A percentile compares a stretch with the other conserved stretches of the same genome.
Evolutionary conservation across 1,284 basidiomycete species (phyloP).

Genomic region (Rhodotorula sp.): DNA sequence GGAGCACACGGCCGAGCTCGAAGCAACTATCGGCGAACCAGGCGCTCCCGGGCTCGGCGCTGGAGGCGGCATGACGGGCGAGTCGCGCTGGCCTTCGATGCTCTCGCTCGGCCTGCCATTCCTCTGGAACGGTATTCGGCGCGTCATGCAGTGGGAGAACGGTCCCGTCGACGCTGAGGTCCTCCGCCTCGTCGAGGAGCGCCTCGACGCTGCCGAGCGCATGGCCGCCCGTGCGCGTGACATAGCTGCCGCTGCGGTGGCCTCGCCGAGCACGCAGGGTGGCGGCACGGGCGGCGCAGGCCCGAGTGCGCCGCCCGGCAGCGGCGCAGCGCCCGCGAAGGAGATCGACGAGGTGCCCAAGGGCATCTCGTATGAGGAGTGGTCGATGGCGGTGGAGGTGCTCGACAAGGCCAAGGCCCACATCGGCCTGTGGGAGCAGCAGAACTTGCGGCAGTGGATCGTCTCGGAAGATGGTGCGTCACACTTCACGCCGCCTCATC

Average conservation of each 20-base stretch:
- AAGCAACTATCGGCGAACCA: slow-evolving; percentile 17
- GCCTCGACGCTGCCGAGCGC: slow-evolving; percentile 33
- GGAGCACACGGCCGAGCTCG: slow-evolving; percentile 37
- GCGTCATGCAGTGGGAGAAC: slow-evolving; percentile 44
- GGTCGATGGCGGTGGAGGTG: slow-evolving; percentile 43
- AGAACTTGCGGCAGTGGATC: slow-evolving; percentile 33
- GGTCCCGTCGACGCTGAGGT: slow-evolving; percentile 44
- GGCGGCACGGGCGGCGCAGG: slow-evolving; percentile 1
- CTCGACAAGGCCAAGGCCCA: slow-evolving; percentile 33
- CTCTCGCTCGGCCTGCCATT: slow-evolving; percentile 44
- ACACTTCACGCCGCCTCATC: not conserved
- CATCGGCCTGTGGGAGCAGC: slow-evolving; percentile 36
- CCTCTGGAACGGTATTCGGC: slow-evolving; percentile 40
- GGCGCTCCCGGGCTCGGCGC: slow-evolving; percentile 2
- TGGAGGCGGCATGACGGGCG: slow-evolving; percentile 9
- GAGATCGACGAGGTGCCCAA: slow-evolving; percentile 22
- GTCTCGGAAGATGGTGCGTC: slow-evolving; percentile 36
- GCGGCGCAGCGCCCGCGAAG: not conserved
- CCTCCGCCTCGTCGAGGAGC: slow-evolving; percentile 42
- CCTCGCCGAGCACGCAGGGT: not conserved
- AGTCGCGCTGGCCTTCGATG: slow-evolving; percentile 41
- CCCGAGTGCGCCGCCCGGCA: too few relatives aligned
- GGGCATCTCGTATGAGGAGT: slow-evolving; percentile 41
- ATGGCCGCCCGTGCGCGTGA: slow-evolving; percentile 15
- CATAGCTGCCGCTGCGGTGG: not conserved